Evolutionary conservation across 1,284 basidiomycete species (phyloP), one percentile per base, ranked within the genome.

Genomic region (Inonotus hispidus): DNA sequence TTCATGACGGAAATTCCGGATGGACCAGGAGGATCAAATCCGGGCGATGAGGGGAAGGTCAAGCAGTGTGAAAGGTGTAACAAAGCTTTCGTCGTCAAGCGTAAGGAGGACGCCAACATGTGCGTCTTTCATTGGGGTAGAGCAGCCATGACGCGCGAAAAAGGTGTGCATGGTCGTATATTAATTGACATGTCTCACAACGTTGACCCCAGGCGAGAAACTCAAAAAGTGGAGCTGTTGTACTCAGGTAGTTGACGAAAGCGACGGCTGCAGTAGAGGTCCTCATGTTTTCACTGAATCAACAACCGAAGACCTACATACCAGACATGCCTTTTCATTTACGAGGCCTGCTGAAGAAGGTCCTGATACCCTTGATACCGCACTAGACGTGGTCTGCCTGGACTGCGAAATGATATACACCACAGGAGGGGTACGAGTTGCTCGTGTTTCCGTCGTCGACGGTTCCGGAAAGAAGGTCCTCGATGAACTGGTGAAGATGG

Each of bases 391-490:
- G 1, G 88, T 87, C 5, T 91, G 90, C 0, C 75, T 96, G 56
- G 94, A 96, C 72, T 95, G 91, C 70, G 95, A 98, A 72, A 93
- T 97, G 90, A 81, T 95, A 27, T 94, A 93, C 73, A 92, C 92
- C 0, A 95, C 93, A 0, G 89, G 88, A 4, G 95, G 95, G 0
- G 84, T 92, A 78, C 84, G 88, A 25, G 83, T 95, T 6, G 95
- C 93, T 3, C 83, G 95, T 5, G 85, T 95, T 0, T 95, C 94
- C 0, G 82, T 95, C 3, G 84, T 97, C 1, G 88, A 95, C 68
- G 85, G 85, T 7, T 72, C 79, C 0, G 93, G 92, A 0, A 74
- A 76, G 21, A 76, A 84, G 58, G 79, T 96, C 0, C 87, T 95
- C 57, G 95, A 98, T 71, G 83, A 95, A 70, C 73, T 92, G 41